These are phyloP conservation scores for Gynostemma pentaphyllum DNA, from an alignment of 306 rosid genomes.

Conservation along the genomic window DNA sequence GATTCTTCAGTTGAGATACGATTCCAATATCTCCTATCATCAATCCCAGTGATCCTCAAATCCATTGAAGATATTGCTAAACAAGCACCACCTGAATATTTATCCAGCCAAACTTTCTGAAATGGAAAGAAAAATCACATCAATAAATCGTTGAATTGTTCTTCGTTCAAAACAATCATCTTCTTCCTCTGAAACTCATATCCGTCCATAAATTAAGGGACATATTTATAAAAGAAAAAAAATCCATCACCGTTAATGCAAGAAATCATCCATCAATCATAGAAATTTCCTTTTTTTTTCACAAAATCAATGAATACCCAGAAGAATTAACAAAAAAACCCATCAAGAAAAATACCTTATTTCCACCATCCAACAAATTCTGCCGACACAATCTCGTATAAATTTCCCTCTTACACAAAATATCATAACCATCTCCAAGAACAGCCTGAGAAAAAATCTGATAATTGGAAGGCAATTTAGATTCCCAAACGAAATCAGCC, in stretches of 20 bases:
- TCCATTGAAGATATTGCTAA: slow-evolving; percentile 64
- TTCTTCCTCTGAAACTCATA: neutral
- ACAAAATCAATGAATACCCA: neutral
- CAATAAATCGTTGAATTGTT: neutral
- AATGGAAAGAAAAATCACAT: neutral
- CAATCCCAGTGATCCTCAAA: slow-evolving; percentile 74
- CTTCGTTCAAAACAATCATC: neutral
- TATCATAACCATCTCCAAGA: slow-evolving; percentile 25
- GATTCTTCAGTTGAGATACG: slow-evolving; percentile 24
- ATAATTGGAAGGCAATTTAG: slow-evolving; percentile 69
- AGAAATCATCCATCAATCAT: neutral
- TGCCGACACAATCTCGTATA: slow-evolving; percentile 42
- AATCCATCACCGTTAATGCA: neutral
- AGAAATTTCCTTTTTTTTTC: neutral
- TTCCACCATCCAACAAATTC: slow-evolving; percentile 46
- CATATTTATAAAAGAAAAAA: no score
- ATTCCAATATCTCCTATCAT: slow-evolving; percentile 70
- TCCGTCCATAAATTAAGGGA: neutral
- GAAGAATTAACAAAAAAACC: neutral
- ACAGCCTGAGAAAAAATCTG: slow-evolving; percentile 22
- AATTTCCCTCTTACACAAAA: slow-evolving; percentile 52
- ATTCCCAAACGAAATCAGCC: slow-evolving; percentile 91
- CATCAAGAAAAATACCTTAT: slow-evolving; percentile 38
- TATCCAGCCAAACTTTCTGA: slow-evolving; percentile 87
- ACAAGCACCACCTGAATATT: slow-evolving; percentile 57